Conservation (phyloP, 495 filamentous ascomycete species). For the Neurospora sp. region DNA sequence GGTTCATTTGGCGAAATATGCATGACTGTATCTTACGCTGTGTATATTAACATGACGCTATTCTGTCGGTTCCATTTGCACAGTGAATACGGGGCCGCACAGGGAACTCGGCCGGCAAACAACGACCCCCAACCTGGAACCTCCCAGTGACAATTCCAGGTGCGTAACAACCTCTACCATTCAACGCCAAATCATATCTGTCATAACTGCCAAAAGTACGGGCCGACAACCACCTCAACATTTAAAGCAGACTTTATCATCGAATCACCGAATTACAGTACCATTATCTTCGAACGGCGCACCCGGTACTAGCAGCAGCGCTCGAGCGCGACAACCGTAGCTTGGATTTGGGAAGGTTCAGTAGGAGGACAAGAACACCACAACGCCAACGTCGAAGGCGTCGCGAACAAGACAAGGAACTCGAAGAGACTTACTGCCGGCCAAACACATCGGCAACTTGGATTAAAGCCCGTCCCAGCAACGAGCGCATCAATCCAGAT, state of each 20-base stretch:
- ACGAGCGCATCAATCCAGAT: neutral
- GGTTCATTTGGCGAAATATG: neutral
- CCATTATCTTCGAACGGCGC: neutral
- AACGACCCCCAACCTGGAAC: neutral
- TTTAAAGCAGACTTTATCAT: neutral
- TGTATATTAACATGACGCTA: neutral
- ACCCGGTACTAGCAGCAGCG: neutral
- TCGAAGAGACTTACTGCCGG: neutral
- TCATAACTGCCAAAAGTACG: neutral
- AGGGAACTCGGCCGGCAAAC: neutral
- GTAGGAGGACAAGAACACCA: neutral
- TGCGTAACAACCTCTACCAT: neutral
- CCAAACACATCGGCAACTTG: neutral
- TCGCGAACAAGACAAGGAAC: neutral
- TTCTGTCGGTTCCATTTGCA: neutral
- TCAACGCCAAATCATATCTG: neutral
- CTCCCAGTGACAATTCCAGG: neutral
- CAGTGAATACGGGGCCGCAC: neutral
- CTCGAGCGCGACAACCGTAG: neutral
- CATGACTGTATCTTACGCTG: neutral
- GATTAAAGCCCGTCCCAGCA: neutral
- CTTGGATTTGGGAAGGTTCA: neutral
- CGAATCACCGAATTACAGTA: neutral
- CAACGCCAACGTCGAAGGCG: neutral
- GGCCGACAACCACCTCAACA: neutral